Base-by-base conservation (phyloP, 805 yeast genomes). In the Lachancea mirantina region DNA sequence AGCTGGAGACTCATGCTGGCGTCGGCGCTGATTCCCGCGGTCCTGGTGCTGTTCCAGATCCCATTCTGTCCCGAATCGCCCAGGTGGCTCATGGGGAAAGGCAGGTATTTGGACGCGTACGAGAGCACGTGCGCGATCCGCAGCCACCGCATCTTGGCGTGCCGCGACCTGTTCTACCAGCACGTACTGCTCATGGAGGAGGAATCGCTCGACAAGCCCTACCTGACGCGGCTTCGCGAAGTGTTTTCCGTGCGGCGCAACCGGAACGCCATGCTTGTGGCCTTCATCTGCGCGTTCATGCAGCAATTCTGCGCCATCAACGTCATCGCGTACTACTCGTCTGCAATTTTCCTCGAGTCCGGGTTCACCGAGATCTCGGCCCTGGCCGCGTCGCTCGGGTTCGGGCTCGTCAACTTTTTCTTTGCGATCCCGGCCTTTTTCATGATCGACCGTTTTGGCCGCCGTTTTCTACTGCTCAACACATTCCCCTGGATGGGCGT, bases 271-370 rank as follows among this genome's bases (percentile, higher is more conserved):
- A 75, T 84, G 6, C 46, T 79, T 36, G 94, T 84, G 35, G 75
- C 94, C 3, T 79, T 80, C 72, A 69, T 84, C 42, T 84, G 78
- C 39, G 84, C 85, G 76, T 81, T 84, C 52, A 79, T 80, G 84
- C 95, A 84, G 63, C 94, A 84, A 56, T 81, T 84, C 62, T 84
- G 94, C 61, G 95, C 95, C 46, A 74, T 84, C 55, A 84, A 84
- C 50, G 89, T 84, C 33, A 83, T 84, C 59, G 89, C 94, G 13
- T 81, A 83, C 60, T 84, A 82, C 58, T 80, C 89, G 1, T 78
- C 92, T 0, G 67, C 81, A 7, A 84, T 84, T 37, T 84, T 84
- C 60, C 57, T 68, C 14, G 69, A 76, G 36, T 74, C 87, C 14
- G 81, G 80, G 26, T 77, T 79, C 57, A 57, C 71, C 24, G 74